Evolutionary conservation across 306 rosid species (phyloP).

Genomic region (Boehmeria nivea): DNA sequence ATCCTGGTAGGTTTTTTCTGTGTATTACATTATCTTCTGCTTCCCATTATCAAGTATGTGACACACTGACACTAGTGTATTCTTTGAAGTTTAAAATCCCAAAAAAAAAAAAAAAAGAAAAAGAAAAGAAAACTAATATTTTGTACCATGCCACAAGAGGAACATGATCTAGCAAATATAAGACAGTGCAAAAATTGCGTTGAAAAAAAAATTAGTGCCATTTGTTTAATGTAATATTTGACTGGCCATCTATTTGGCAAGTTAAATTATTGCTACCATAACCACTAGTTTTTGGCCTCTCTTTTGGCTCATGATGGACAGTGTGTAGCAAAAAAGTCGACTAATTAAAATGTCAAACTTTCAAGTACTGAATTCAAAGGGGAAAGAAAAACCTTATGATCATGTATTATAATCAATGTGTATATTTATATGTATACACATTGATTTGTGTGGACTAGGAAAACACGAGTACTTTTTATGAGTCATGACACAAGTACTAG

Average conservation of each 20-base stretch:
- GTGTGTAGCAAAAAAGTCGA: no score
- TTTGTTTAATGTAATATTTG: no score
- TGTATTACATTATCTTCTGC: constrained; percentile 52
- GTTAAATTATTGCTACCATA: no score
- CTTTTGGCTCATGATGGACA: no score
- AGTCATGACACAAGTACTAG: constrained; percentile 4
- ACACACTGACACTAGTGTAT: constrained; percentile 1
- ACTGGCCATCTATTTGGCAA: no score
- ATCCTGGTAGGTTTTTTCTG: constrained; percentile 23
- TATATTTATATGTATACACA: neutral
- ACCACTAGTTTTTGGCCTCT: no score
- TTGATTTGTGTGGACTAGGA: neutral
- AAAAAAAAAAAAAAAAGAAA: no score
- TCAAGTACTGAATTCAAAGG: no score
- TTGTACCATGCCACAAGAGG: constrained; percentile 24
- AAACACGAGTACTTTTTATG: neutral
- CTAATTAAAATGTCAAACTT: no score
- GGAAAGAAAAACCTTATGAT: neutral
- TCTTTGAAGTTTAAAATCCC: constrained; percentile 25
- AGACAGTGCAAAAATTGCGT: neutral
- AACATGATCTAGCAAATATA: neutral
- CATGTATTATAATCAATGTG: neutral
- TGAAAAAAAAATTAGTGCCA: neutral
- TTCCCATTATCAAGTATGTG: constrained; percentile 44
- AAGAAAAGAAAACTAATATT: no score